Evolutionary conservation across 306 rosid genomes (phyloP), one percentile per base, ranked within the genome.

Genomic region (Rubus idaeus): DNA sequence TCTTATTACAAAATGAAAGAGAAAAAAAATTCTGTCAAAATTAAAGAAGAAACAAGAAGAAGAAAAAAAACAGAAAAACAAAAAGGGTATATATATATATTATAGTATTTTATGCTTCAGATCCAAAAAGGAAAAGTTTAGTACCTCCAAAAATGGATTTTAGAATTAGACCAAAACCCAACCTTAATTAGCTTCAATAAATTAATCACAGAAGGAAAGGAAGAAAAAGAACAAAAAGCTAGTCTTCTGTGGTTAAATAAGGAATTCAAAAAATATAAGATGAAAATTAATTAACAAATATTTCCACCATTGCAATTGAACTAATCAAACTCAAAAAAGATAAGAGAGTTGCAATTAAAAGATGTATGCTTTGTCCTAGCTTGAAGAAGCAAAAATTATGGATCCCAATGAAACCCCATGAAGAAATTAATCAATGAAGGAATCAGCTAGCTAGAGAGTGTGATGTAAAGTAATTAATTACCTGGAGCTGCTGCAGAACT

Each of bases 401-500:
- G 76, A 55, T 55, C 53, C 53, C 41, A 20, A 73, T 13, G 14
- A 73, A 40, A 58, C 13, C 13, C 6, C 77, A 39, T 53, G 65
- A 71, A 72, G 65, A 72, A 53, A 55, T 30, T 30, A 30, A 30
- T 41, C 5, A 73, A 44, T 16, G 57, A 74, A 74, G 11, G n/a
- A 60, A 74, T 74, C 53, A 56, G 53, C 5, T 42, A 8, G 50
- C 35, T 30, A 23, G 26, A 41, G 70, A 66, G 13, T 0, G 23
- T 23, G n/a, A 30, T 60, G 41, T 60, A 13, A 56, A 30, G 44
- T 23, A 30, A 46, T 45, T 16, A 10, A 20, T 66, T 86, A 93
- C 98, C 91, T 87, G 80, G 89, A 20, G 73, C 83, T 81, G 93
- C 98, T 93, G 45, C 97, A 91, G 78, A 93, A 93, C 87, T 93